Percentiles rank a stretch among this genome's conserved stretches.
Evolutionary conservation across 257 asterid genomes (phyloP).

Genomic region (Rehmannia glutinosa): DNA sequence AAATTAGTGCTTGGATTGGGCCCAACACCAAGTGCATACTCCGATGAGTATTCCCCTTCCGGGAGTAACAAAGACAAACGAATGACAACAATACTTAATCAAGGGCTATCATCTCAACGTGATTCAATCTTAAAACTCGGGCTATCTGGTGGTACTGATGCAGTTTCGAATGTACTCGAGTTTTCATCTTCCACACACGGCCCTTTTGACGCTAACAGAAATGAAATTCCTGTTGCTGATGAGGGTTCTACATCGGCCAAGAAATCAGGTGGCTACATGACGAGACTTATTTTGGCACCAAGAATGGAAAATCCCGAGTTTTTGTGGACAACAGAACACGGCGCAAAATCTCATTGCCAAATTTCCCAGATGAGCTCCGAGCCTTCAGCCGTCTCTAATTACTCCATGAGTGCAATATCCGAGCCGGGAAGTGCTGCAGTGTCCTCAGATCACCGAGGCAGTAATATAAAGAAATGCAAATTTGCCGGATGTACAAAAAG

Average conservation of each 20-base stretch:
- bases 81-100: constrained; percentile 20
- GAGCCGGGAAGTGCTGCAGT: constrained; percentile 43
- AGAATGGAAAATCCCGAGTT: constrained; percentile 30
- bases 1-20: constrained; percentile 90
- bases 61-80: constrained; percentile 33
- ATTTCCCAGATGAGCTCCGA: constrained; percentile 57
- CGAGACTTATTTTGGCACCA: constrained; percentile 68
- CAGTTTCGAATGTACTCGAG: constrained; percentile 38
- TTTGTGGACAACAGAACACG: constrained; percentile 18
- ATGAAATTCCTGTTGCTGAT: constrained; percentile 44
- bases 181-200: constrained; percentile 47
- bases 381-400: constrained; percentile 54
- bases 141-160: constrained; percentile 48
- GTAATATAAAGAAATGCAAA: constrained; percentile 58
- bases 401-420: constrained; percentile 59
- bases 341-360: constrained; percentile 37
- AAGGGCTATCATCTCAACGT: constrained; percentile 35
- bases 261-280: constrained; percentile 89
- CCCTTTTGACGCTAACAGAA: constrained; percentile 22
- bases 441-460: constrained; percentile 39
- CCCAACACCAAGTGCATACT: constrained; percentile 65
- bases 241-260: constrained; percentile 98
- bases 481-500: constrained; percentile 65
- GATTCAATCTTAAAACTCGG: constrained; percentile 67
- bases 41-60: constrained; percentile 34